Conservation (phyloP, 108 stramenopile species). For the Aurantiochytrium sp. region DNA sequence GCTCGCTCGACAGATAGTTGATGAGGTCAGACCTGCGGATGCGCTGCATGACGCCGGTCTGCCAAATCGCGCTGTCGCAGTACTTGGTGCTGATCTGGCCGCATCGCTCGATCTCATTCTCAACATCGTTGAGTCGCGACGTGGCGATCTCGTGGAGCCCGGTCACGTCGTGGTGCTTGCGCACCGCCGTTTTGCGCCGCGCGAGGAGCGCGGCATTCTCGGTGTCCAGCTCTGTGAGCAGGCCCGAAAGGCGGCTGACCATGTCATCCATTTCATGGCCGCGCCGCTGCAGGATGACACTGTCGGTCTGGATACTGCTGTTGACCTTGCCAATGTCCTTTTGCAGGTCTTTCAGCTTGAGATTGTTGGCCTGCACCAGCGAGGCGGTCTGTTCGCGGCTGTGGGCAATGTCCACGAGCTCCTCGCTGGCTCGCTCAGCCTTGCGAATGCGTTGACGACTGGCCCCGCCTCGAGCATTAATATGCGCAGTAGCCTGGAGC, state of each 20-base stretch:
- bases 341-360: neutral
- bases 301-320: neutral
- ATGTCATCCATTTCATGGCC: neutral
- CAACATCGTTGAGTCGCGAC: neutral
- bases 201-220: neutral
- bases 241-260: neutral
- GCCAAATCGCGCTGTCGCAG: conserved; percentile 15
- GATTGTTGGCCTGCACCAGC: neutral
- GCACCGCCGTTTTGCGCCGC: neutral
- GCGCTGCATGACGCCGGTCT: conserved; percentile 10
- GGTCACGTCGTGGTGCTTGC: neutral
- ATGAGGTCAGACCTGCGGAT: neutral
- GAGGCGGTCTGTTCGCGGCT: neutral
- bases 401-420: neutral
- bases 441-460: neutral
- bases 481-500: neutral
- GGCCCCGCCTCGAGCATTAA: neutral
- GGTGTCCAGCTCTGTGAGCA: neutral
- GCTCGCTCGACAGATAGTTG: neutral
- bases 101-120: conserved; percentile 4
- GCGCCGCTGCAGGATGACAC: neutral
- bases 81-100: neutral
- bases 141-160: neutral
- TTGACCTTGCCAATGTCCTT: neutral
- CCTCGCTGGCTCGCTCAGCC: neutral